Evolutionary conservation across 192 early-diverging fungal genomes (phyloP), one percentile per base, ranked within the genome.

Genomic region (Paraglomus brasilianum): DNA sequence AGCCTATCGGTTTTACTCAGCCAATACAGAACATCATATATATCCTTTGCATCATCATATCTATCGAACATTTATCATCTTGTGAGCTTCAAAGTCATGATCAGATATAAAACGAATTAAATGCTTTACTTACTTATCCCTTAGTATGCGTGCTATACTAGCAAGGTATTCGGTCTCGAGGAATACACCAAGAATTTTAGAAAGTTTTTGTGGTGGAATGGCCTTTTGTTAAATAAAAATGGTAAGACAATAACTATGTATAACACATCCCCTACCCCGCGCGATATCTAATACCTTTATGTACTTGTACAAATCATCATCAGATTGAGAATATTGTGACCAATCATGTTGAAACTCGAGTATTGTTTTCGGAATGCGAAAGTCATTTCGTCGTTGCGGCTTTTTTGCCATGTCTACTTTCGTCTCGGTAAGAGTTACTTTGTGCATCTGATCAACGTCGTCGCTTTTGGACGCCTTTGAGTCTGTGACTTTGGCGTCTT

Each of bases 261-360:
- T 61, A 10, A 56, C 30, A 41, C 49, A 21, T 0, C 24, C 19
- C 39, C 39, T 30, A 3, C 14, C 40, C 39, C 21, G 52, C 15
- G 5, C 5, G 11, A 24, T 40, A 38, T 42, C n/a, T 7, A 61
- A 17, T 79, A 89, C 88, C 78, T 89, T 87, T 45, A 92, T 69
- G 52, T 88, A 86, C 3, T 73, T 60, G 66, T 87, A 90, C 13
- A 87, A 61, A 8, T 77, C 57, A 10, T 75, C 73, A 19, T 71
- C 68, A 8, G 85, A 82, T 57, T 64, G 55, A 59, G 79, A 83
- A 24, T 84, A 78, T 53, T 77, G 80, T 65, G 86, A 87, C 89
- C 89, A 92, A 56, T 89, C 86, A 7, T 87, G 75, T 59, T 90
- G 85, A 69, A 92, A 91, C 53, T 92, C 91, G 69, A 76, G 80